A percentile compares a stretch with the other conserved stretches of the same genome.
phyloP scores from a whole-genome alignment of 805 yeast genomes.

The Schizosaccharomyces osmophilus region DNA sequence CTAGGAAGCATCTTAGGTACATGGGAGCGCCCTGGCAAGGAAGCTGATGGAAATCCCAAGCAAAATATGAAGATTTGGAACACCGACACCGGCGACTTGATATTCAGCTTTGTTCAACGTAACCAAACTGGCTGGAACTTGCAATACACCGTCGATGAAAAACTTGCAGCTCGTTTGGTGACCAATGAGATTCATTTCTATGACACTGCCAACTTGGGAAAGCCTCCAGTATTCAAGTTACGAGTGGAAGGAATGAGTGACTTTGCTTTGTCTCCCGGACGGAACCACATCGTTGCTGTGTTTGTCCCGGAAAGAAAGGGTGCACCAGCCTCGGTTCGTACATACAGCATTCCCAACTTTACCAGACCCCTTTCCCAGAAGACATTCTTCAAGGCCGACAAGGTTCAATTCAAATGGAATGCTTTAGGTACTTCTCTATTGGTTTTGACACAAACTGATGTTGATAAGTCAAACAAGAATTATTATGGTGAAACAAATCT shows the following conservation, averaged over 20 bases:
- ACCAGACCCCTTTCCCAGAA: conserved; percentile 61
- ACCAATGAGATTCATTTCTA: conserved; percentile 44
- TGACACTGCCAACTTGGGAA: conserved; percentile 21
- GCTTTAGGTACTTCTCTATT: conserved; percentile 77
- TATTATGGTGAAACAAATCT: conserved; percentile 92
- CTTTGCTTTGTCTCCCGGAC: conserved; percentile 64
- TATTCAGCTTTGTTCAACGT: conserved; percentile 47
- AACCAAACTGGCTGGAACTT: conserved; percentile 74
- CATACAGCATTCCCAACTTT: conserved; percentile 57
- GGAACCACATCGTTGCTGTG: conserved; percentile 70
- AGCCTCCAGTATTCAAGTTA: conserved; percentile 29
- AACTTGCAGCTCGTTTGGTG: conserved; percentile 35
- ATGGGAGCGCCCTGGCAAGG: conserved; percentile 54
- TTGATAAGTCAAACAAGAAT: conserved; percentile 76
- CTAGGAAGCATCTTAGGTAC: conserved; percentile 56
- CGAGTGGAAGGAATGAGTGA: conserved; percentile 28
- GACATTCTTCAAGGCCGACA: conserved; percentile 84
- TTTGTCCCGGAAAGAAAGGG: conserved; percentile 72
- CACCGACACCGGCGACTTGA: conserved; percentile 23
- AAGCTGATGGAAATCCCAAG: conserved; percentile 23
- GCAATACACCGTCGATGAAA: conserved; percentile 70
- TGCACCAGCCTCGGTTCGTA: conserved; percentile 68
- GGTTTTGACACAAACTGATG: conserved; percentile 87
- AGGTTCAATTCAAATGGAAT: conserved; percentile 84
- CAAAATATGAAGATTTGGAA: conserved; percentile 64